Conservation (phyloP, 2,329 filamentous ascomycete species). For the Colletotrichum sp. region DNA sequence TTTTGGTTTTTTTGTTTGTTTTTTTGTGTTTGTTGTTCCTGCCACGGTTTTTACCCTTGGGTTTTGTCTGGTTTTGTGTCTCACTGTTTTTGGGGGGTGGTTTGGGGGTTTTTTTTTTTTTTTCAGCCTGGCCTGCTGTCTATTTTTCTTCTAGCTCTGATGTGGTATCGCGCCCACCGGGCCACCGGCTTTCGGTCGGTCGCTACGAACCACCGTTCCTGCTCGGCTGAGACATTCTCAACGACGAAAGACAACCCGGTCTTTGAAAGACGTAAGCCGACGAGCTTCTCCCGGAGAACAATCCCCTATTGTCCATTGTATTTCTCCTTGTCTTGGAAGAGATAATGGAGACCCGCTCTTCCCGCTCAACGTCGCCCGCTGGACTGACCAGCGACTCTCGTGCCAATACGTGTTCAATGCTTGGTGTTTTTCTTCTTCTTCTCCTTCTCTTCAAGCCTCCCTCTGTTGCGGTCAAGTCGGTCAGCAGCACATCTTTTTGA, state of each 20-base stretch:
- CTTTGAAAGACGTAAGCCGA: not conserved
- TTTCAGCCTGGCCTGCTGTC: not conserved
- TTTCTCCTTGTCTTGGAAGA: not conserved
- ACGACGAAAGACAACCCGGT: not conserved
- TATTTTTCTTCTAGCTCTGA: not conserved
- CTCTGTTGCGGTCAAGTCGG: not conserved
- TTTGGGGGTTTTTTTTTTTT: not conserved
- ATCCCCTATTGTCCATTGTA: not conserved
- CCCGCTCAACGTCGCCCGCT: not conserved
- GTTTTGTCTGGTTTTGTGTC: not conserved
- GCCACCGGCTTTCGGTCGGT: not conserved
- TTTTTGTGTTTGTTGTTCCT: not conserved
- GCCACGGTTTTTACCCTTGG: not conserved
- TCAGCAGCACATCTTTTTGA: not conserved
- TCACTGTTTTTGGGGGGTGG: not conserved
- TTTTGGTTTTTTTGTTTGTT: too few species aligned
- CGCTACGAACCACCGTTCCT: conserved; percentile 7
- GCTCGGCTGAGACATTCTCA: conserved; percentile 1
- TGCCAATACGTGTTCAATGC: not conserved
- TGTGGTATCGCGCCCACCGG: not conserved
- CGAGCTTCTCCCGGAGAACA: not conserved
- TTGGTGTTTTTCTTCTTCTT: not conserved
- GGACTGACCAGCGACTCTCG: not conserved
- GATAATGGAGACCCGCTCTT: not conserved
- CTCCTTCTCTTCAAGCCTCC: not conserved